These are phyloP conservation scores for Blastocystis sp. DNA, from an alignment of 352 stramenopile genomes.

Conservation along the genomic window DNA sequence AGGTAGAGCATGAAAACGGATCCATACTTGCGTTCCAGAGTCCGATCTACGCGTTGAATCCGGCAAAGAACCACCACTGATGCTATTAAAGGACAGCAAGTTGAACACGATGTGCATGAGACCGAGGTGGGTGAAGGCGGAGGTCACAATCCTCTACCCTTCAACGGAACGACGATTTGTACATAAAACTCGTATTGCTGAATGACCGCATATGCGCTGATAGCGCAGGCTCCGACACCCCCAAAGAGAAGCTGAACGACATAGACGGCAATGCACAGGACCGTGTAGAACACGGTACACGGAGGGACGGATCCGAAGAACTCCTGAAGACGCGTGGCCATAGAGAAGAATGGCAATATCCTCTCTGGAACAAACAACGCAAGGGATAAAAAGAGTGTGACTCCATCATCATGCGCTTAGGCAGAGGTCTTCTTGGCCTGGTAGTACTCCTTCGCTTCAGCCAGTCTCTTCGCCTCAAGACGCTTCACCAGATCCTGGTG, in stretches of 20 bases:
- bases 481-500: no score
- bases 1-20: slow-evolving; percentile 63
- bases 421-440: slow-evolving; percentile 67
- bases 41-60: slow-evolving; percentile 14
- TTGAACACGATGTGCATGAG: slow-evolving; percentile 60
- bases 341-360: slow-evolving; percentile 28
- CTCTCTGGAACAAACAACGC: slow-evolving; percentile 6
- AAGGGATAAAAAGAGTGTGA: slow-evolving; percentile 48
- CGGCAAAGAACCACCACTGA: background rate
- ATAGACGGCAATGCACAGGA: slow-evolving; percentile 52
- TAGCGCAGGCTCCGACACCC: background rate
- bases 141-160: slow-evolving; percentile 50
- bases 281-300: slow-evolving; percentile 44
- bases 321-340: slow-evolving; percentile 51
- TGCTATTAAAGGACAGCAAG: slow-evolving; percentile 50
- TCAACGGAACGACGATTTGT: background rate
- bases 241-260: slow-evolving; percentile 51
- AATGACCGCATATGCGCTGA: slow-evolving; percentile 50
- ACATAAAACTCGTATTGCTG: slow-evolving; percentile 38
- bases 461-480: slow-evolving; percentile 10
- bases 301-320: slow-evolving; percentile 30
- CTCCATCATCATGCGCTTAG: slow-evolving; percentile 25
- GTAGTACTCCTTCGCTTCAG: slow-evolving; percentile 54
- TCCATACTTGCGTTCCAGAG: slow-evolving; percentile 39
- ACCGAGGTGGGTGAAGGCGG: slow-evolving; percentile 41